Evolutionary conservation across 2,329 filamentous ascomycete species (phyloP), one percentile per base, ranked within the genome.

Genomic region (Diplodia intermedia): DNA sequence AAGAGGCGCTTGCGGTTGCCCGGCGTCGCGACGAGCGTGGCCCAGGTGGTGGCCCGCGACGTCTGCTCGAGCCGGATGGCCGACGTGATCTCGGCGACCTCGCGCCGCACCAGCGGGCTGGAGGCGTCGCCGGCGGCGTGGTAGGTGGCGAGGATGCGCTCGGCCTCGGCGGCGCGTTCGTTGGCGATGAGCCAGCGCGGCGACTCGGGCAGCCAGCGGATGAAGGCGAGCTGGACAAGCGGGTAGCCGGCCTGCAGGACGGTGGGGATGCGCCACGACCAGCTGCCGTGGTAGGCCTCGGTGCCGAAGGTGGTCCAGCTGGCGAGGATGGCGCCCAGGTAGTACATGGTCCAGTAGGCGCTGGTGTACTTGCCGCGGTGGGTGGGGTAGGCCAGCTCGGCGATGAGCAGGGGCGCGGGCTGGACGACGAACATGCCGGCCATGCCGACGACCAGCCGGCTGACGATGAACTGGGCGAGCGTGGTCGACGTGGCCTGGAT

Each of bases 101-200:
- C 66, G 57, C 47, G 29, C 15, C 38, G 33, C 14, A 66, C 54
- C 11, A 66, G 67, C 11, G 67, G 61, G 20, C 47, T 60, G 11
- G 38, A 8, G 2, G n/a, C 26, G 60, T 82, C 80, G 65, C 86
- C 82, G 15, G 70, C 69, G 2, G 83, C 80, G 69, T 86, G 87
- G 72, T 87, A 86, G 67, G 83, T 82, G 8, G 84, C 80, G 38
- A 90, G 79, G 9, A 87, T 81, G 4, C 79, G 74, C 29, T 84
- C 78, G 0, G 85, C 86, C 71, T 88, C 82, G 26, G 86, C 85
- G 2, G 81, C 76, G 9, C 83, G 82, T 38, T 85, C 84, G 40
- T 85, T 80, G 62, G 81, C 79, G 63, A 86, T 83, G 18, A 88
- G 78, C 86, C 86, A 89, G 69, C 88, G 82, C 1, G 88, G 88